A percentile compares a stretch with the other conserved stretches of the same genome.
Conservation (phyloP, 2,329 filamentous ascomycete genomes). For the Aspergillus candidus region DNA sequence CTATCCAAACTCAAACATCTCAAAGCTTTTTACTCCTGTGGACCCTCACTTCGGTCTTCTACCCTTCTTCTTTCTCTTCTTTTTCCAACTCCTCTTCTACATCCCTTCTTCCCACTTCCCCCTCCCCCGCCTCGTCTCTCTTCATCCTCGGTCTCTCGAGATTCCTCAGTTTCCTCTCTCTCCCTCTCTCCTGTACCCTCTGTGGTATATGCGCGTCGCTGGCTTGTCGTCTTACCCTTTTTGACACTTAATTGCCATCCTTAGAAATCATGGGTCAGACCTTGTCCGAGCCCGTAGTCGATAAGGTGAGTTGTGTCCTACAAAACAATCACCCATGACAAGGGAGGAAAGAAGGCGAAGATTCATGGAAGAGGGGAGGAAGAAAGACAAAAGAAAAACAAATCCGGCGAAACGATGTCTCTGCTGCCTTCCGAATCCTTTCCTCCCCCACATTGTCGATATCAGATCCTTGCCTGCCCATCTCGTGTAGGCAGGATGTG, state of each 20-base stretch:
- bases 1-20: conserved; percentile 14
- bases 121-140: background rate
- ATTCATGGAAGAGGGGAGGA: no score
- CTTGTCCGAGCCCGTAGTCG: conserved; percentile 95
- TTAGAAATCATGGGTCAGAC: conserved; percentile 84
- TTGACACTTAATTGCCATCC: conserved; percentile 17
- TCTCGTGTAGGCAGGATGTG: background rate
- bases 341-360: no score
- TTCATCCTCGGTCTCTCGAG: no score
- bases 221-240: conserved; percentile 5
- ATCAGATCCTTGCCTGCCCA: background rate
- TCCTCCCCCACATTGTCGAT: background rate
- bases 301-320: conserved; percentile 69
- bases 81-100: conserved; percentile 21
- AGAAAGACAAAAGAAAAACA: no score
- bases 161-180: conserved; percentile 1
- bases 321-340: no score
- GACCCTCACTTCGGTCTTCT: background rate
- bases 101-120: conserved; percentile 11
- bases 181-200: conserved; percentile 1
- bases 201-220: conserved; percentile 8
- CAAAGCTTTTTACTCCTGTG: conserved; percentile 2
- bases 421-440: background rate
- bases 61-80: conserved; percentile 6
- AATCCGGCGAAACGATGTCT: no score